These are phyloP conservation scores for Aspergillus sclerotioniger DNA, from an alignment of 495 filamentous ascomycete species.

Conservation along the genomic window DNA sequence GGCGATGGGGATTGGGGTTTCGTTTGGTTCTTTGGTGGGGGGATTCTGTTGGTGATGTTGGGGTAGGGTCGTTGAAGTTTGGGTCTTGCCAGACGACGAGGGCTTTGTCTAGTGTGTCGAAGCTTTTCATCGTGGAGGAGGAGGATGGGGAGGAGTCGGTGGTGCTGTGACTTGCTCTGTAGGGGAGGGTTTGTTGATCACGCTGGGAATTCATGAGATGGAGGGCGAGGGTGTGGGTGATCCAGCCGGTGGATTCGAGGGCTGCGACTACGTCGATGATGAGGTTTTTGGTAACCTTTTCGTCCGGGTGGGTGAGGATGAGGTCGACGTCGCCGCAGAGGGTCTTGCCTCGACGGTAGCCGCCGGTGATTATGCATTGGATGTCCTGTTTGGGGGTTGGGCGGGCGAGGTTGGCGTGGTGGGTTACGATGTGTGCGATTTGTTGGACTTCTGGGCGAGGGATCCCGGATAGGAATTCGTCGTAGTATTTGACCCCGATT, in stretches of 20 bases:
- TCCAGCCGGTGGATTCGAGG: conserved; percentile 65
- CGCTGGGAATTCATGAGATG: conserved; percentile 64
- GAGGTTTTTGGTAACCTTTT: conserved; percentile 61
- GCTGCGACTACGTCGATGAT: conserved; percentile 64
- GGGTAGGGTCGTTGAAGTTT: conserved; percentile 25
- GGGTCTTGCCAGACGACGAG: conserved; percentile 91
- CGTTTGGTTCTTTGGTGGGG: conserved; percentile 27
- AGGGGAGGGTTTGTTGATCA: conserved; percentile 65
- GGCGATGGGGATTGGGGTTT: conserved; percentile 74
- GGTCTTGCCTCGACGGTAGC: conserved; percentile 79
- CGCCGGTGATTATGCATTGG: conserved; percentile 75
- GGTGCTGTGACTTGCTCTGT: conserved; percentile 32
- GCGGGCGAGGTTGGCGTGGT: conserved; percentile 56
- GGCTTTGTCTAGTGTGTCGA: conserved; percentile 88
- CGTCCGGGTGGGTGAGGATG: conserved; percentile 75
- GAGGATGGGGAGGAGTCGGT: no score
- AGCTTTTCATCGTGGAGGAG: conserved; percentile 39
- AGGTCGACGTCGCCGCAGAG: conserved; percentile 80
- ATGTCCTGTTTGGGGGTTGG: conserved; percentile 46
- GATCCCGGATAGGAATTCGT: conserved; percentile 74
- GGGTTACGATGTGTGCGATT: conserved; percentile 60
- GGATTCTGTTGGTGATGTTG: neutral
- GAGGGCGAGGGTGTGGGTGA: conserved; percentile 80
- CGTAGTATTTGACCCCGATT: conserved; percentile 94
- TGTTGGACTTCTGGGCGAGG: conserved; percentile 69